Evolutionary conservation across 805 yeast species (phyloP).

Genomic region (Metschnikowia proteae): DNA sequence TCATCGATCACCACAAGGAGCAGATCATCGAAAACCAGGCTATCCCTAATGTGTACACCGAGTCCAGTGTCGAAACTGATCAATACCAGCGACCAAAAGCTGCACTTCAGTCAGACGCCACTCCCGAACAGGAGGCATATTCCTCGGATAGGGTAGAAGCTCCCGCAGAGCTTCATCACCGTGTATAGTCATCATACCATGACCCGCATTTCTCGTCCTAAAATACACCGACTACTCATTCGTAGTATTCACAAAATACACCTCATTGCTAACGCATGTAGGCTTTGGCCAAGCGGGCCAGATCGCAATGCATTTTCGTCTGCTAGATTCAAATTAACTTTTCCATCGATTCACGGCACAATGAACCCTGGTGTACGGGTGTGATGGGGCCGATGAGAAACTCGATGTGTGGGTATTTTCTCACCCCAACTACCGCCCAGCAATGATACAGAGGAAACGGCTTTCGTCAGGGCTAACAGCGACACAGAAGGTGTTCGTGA

Average conservation of each 20-base stretch:
- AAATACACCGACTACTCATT: too few relatives aligned
- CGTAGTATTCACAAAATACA: too few relatives aligned
- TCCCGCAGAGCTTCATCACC: background rate
- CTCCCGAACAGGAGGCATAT: background rate
- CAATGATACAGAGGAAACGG: conserved; percentile 29
- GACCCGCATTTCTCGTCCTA: background rate
- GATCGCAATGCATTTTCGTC: too few relatives aligned
- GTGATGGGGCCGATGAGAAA: conserved; percentile 2
- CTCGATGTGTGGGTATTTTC: background rate
- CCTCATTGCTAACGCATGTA: background rate
- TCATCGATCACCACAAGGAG: conserved; percentile 20
- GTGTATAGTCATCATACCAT: background rate
- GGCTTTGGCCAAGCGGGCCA: background rate
- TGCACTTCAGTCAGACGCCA: background rate
- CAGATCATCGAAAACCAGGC: background rate
- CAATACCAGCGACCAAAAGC: background rate
- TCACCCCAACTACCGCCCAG: background rate
- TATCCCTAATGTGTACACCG: background rate
- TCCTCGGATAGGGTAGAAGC: background rate
- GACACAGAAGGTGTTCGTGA: conserved; percentile 84
- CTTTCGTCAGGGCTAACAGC: conserved; percentile 49
- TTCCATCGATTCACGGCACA: too few relatives aligned
- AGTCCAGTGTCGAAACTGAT: background rate
- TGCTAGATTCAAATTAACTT: too few relatives aligned
- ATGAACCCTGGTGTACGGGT: background rate